A percentile compares a stretch with the other conserved stretches of the same genome.
phyloP scores from a whole-genome alignment of 1,284 basidiomycete genomes.

The Ganoderma lingzhi region DNA sequence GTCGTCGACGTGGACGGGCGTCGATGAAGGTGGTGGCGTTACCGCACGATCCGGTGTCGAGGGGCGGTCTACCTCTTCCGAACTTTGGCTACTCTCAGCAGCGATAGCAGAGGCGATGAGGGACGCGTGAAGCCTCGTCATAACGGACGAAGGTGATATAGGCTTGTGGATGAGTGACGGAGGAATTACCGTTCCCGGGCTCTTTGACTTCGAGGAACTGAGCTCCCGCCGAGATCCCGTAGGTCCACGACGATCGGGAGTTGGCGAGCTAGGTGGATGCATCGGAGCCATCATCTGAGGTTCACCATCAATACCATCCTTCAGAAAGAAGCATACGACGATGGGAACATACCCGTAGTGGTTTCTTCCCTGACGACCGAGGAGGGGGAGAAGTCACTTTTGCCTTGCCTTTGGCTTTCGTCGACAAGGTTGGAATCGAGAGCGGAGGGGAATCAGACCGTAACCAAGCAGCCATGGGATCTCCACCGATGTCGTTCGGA shows the following conservation, averaged over 20 bases:
- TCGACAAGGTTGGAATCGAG: conserved; percentile 13
- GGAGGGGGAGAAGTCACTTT: conserved; percentile 9
- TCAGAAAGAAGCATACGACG: neutral
- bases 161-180: neutral
- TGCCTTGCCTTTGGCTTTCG: conserved; percentile 24
- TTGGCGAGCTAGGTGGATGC: conserved; percentile 56
- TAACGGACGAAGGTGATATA: neutral
- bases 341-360: conserved; percentile 24
- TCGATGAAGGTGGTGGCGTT: conserved; percentile 17
- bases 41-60: conserved; percentile 18
- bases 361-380: conserved; percentile 17
- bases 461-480: conserved; percentile 26
- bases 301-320: neutral
- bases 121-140: conserved; percentile 27
- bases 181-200: neutral
- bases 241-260: conserved; percentile 46
- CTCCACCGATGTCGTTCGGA: conserved; percentile 22
- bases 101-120: conserved; percentile 23
- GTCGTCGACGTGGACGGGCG: conserved; percentile 16
- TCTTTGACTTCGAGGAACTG: neutral
- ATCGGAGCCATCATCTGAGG: conserved; percentile 42
- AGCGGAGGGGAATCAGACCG: conserved; percentile 17
- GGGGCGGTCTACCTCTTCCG: conserved; percentile 11
- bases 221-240: neutral
- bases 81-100: conserved; percentile 15